phyloP scores from a whole-genome alignment of 768 basidiomycete species.

The Trametes sanguinea region DNA sequence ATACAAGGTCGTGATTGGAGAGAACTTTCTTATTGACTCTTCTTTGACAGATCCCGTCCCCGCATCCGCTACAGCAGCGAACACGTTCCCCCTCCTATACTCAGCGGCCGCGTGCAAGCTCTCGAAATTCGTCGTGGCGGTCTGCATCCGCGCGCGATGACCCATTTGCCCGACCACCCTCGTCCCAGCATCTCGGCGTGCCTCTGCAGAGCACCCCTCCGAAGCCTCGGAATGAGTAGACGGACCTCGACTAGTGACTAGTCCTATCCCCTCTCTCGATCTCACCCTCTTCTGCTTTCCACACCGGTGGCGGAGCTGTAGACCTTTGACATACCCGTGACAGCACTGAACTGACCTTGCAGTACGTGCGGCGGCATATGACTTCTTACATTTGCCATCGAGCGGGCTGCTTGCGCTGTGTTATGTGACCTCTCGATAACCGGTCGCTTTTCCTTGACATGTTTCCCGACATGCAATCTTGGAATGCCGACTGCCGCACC shows the following conservation, averaged over 20 bases:
- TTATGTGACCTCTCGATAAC: too few relatives aligned
- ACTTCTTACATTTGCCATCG: too few relatives aligned
- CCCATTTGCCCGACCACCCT: neutral
- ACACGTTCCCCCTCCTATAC: slow-evolving; percentile 1
- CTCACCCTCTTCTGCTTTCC: neutral
- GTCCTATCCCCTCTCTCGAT: neutral
- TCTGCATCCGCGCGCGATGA: slow-evolving; percentile 9
- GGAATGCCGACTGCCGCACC: too few relatives aligned
- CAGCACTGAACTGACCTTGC: neutral
- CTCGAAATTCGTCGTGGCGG: slow-evolving; percentile 3
- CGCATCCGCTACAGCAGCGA: neutral
- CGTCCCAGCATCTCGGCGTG: neutral
- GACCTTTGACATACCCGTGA: neutral
- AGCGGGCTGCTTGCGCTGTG: too few relatives aligned
- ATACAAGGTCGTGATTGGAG: neutral
- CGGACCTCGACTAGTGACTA: too few relatives aligned
- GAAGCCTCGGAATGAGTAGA: too few relatives aligned
- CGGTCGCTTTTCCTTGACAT: too few relatives aligned
- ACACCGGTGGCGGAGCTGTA: neutral
- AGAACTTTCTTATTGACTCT: neutral
- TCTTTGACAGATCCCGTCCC: slow-evolving; percentile 16
- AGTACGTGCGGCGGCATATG: neutral
- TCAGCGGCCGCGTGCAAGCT: neutral
- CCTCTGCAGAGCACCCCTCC: too few relatives aligned
- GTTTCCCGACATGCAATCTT: too few relatives aligned